Conservation (phyloP, 345 rosid genomes). For the Sapria himalayana region DNA sequence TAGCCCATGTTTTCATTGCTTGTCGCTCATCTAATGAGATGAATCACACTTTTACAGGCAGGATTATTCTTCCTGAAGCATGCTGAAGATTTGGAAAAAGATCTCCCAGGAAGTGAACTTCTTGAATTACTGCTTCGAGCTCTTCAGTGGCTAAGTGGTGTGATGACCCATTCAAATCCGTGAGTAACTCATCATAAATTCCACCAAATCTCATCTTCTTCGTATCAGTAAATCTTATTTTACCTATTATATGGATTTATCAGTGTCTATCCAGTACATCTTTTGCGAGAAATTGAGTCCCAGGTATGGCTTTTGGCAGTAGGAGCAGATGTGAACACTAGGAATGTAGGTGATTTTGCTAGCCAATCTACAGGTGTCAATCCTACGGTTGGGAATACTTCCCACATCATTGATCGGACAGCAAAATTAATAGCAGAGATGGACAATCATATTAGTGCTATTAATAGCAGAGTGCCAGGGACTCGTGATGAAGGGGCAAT, state of each 20-base stretch:
- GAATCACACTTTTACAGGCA: constrained; percentile 45
- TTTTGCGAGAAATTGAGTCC: constrained; percentile 90
- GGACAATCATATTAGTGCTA: constrained; percentile 71
- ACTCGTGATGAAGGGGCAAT: constrained; percentile 43
- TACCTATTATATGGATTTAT: constrained; percentile 13
- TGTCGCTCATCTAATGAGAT: constrained; percentile 3
- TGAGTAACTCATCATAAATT: constrained; percentile 24
- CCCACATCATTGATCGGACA: constrained; percentile 60
- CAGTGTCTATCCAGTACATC: constrained; percentile 86
- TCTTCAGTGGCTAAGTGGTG: constrained; percentile 92
- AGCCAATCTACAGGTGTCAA: constrained; percentile 21
- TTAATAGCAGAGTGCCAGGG: constrained; percentile 34
- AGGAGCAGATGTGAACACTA: constrained; percentile 79
- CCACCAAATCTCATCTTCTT: constrained; percentile 4
- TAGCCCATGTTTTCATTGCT: constrained; percentile 8
- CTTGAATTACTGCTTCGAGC: constrained; percentile 74
- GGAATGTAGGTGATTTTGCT: constrained; percentile 41
- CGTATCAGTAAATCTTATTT: constrained; percentile 8
- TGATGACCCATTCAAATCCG: constrained; percentile 60
- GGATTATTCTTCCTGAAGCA: constrained; percentile 85
- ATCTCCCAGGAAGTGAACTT: constrained; percentile 83
- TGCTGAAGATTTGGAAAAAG: constrained; percentile 88
- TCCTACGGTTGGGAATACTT: constrained; percentile 22
- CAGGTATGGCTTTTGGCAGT: constrained; percentile 95
- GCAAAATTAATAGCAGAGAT: constrained; percentile 71